A percentile compares a stretch with the other conserved stretches of the same genome.
Conservation (phyloP, 306 rosid species). For the Alnus rubra region DNA sequence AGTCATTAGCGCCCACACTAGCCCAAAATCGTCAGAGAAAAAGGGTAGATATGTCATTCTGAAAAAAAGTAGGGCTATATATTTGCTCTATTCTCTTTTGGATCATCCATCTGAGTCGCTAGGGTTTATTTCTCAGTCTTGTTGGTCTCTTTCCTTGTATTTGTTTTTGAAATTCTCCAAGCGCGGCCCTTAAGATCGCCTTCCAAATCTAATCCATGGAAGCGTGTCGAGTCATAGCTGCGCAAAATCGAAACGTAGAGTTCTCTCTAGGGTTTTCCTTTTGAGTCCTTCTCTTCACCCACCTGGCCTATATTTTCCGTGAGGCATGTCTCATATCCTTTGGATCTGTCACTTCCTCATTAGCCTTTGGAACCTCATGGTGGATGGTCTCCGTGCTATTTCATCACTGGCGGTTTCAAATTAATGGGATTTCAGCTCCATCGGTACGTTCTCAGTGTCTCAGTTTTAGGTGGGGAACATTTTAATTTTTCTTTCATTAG, state of each 20-base stretch:
- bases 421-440: slow-evolving; percentile 30
- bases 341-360: slow-evolving; percentile 25
- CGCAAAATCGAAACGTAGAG: slow-evolving; percentile 47
- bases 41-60: no score
- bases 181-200: slow-evolving; percentile 99
- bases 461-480: slow-evolving; percentile 53
- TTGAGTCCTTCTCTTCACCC: slow-evolving; percentile 42
- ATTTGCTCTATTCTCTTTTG: no score
- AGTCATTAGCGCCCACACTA: no score
- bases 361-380: slow-evolving; percentile 18
- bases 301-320: slow-evolving; percentile 16
- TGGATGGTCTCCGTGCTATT: slow-evolving; percentile 9
- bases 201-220: slow-evolving; percentile 54
- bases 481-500: not conserved
- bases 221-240: slow-evolving; percentile 91
- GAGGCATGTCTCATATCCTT: slow-evolving; percentile 40
- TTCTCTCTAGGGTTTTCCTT: slow-evolving; percentile 74
- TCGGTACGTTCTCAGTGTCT: slow-evolving; percentile 39
- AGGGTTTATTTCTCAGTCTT: not conserved
- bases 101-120: not conserved
- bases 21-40: no score
- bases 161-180: not conserved
- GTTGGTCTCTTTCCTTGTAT: no score
- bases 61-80: no score
- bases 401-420: slow-evolving; percentile 26